Base-by-base conservation (phyloP, 73 alveolate genomes). In the Paramecium sonneborni region DNA sequence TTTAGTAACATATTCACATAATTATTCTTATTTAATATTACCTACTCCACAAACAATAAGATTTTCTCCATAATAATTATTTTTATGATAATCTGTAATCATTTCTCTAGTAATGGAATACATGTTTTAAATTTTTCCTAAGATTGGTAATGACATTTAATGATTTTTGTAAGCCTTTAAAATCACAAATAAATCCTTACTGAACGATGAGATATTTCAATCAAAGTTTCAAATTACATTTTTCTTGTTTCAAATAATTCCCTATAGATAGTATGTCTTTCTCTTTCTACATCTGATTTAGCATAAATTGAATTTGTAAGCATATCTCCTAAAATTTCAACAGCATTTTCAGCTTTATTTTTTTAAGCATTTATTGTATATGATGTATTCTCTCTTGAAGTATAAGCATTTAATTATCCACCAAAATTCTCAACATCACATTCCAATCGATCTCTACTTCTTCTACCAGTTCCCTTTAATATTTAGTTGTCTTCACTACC, bases 311-410 rank as follows among this genome's bases (percentile, higher is more conserved):
- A 96, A 85, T 96, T 92, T 44, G 95, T 41, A 15, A 96, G 92
- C 97, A 96, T 96, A 92, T 97, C 99, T 37, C 95, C 95, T 7
- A 97, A 70, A 4, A 97, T 92, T 43, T 96, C 98, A 68, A 95
- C 93, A 37, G 96, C 94, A 43, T 92, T 72, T 26, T 94, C 92
- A 30, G 88, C 57, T 44, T 96, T 87, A 15, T 97, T 57, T 55
- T 93, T 92, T 86, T 94, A 93, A 34, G 92, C 92, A 18, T 93
- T 96, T 92, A 96, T 96, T 32, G 95, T 95, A 86, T 93, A 97
- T 32, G 96, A 93, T 6, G 99, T 97, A 85, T 93, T 96, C 67
- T 97, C 99, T 96, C 99, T 95, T 68, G 98, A 95, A 46, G 99
- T 97, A 88, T 96, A 97, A 14, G 99, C 99, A 92, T 97, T 97